A percentile compares a stretch with the other conserved stretches of the same genome.
Conservation (phyloP, 345 rosid genomes). For the Aethionema arabicum region DNA sequence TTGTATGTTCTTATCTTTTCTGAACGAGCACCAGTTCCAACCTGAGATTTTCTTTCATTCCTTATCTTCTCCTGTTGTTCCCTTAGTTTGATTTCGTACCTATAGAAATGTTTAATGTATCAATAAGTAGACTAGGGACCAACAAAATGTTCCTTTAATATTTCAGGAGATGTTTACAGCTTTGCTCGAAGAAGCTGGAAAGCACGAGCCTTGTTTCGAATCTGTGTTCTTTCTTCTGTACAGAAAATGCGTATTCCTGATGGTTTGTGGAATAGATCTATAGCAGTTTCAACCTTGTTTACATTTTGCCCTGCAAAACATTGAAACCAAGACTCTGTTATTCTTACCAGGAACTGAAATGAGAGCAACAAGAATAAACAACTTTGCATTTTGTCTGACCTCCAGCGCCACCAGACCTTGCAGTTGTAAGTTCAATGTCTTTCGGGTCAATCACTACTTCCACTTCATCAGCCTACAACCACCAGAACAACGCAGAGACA, state of each 20-base stretch:
- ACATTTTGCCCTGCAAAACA: constrained; percentile 85
- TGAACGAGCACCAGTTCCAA: constrained; percentile 93
- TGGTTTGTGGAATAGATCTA: constrained; percentile 92
- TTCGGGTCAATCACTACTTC: constrained; percentile 93
- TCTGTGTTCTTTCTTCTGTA: constrained; percentile 92
- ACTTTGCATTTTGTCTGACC: constrained; percentile 40
- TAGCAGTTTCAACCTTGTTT: constrained; percentile 97
- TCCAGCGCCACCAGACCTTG: constrained; percentile 99
- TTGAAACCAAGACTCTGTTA: constrained; percentile 17
- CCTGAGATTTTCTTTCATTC: constrained; percentile 73
- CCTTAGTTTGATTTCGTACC: constrained; percentile 87
- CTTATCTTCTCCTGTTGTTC: constrained; percentile 87
- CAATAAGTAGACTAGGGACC: constrained; percentile 6
- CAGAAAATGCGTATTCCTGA: constrained; percentile 95
- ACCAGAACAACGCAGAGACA: constrained; percentile 7
- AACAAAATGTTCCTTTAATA: constrained; percentile 19
- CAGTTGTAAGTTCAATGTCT: constrained; percentile 90
- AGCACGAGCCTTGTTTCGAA: constrained; percentile 73
- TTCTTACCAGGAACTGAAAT: constrained; percentile 13
- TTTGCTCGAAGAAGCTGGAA: constrained; percentile 93
- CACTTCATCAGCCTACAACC: constrained; percentile 82
- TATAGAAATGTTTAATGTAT: constrained; percentile 35
- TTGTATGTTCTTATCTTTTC: constrained; percentile 96
- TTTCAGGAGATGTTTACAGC: constrained; percentile 48
- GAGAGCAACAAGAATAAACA: constrained; percentile 13